phyloP scores from a whole-genome alignment of 2,329 filamentous ascomycete species.

The Leptographium procerum region DNA sequence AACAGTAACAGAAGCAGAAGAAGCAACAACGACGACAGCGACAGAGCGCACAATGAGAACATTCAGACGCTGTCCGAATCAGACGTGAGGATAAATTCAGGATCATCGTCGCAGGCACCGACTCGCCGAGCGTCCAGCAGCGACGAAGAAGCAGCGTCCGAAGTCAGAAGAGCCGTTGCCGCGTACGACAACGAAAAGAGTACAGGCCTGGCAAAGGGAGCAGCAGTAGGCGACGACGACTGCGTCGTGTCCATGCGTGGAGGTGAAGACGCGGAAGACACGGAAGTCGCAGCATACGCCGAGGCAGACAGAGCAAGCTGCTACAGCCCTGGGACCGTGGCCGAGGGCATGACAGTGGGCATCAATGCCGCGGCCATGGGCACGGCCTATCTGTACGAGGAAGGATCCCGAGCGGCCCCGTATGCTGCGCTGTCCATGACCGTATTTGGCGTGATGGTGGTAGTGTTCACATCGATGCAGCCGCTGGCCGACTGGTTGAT shows the following conservation, averaged over 20 bases:
- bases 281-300: too few relatives aligned
- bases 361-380: conserved; percentile 51
- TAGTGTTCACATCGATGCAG: conserved; percentile 38
- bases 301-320: not conserved
- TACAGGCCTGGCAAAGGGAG: not conserved
- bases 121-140: not conserved
- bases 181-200: conserved; percentile 6
- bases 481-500: conserved; percentile 30
- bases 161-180: not conserved
- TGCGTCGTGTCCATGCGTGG: not conserved
- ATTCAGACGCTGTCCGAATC: not conserved
- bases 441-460: conserved; percentile 43
- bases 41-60: too few relatives aligned
- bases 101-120: not conserved
- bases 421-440: conserved; percentile 48
- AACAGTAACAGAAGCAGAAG: too few relatives aligned
- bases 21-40: not conserved
- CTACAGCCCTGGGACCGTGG: conserved; percentile 29
- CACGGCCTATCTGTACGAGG: conserved; percentile 44
- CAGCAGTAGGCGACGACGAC: not conserved
- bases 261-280: not conserved
- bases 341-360: conserved; percentile 40
- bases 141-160: not conserved
- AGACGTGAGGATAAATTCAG: not conserved
- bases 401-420: conserved; percentile 38